A percentile compares a stretch with the other conserved stretches of the same genome.
phyloP scores from a whole-genome alignment of 148 eudicot genomes.

The Rhododendron williamsianum region DNA sequence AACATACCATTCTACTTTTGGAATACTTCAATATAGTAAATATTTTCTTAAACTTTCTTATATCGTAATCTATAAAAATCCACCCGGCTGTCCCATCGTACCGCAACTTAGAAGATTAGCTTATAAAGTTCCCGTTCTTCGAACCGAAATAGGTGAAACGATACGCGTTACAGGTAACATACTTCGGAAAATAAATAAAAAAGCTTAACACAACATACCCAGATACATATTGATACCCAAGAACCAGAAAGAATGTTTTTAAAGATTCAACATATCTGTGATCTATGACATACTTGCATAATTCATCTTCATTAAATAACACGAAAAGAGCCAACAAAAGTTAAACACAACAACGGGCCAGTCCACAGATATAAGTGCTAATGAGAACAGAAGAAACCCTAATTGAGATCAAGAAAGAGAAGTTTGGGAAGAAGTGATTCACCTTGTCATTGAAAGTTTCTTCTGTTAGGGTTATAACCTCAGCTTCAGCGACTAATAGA shows the following conservation, averaged over 20 bases:
- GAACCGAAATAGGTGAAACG: background rate
- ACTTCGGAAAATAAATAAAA: background rate
- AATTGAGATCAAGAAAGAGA: background rate
- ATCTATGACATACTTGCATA: background rate
- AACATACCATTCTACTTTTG: background rate
- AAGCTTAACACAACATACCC: background rate
- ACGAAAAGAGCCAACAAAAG: background rate
- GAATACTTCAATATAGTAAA: background rate
- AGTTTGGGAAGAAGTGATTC: background rate
- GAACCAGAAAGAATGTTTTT: background rate
- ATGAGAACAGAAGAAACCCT: background rate
- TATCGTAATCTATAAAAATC: background rate
- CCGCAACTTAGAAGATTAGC: background rate
- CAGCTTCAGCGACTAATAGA: background rate
- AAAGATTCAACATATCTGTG: background rate
- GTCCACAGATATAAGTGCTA: background rate
- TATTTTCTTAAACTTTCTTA: background rate
- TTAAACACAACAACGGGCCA: background rate
- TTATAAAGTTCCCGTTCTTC: background rate
- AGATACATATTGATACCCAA: background rate
- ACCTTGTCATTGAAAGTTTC: conserved; percentile 11
- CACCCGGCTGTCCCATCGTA: background rate
- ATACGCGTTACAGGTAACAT: background rate
- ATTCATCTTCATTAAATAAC: background rate
- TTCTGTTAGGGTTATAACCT: conserved; percentile 11